Conservation (phyloP, 2,329 filamentous ascomycete species). For the Botryotinia calthae region DNA sequence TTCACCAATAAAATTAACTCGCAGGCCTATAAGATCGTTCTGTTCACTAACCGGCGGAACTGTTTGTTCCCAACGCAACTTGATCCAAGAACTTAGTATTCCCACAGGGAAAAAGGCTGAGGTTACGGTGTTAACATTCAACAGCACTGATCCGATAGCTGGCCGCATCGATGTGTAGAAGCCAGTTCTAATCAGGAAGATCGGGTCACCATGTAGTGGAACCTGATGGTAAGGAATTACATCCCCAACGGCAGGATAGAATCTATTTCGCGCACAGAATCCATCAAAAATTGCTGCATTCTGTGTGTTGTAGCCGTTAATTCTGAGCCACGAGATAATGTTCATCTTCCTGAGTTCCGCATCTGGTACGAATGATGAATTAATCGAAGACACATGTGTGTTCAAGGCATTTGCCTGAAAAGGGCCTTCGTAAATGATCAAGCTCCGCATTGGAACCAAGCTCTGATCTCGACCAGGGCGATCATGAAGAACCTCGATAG, state of each 20-base stretch:
- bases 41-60: neutral
- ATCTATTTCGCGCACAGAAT: conserved; percentile 21
- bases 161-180: conserved; percentile 25
- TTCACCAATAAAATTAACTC: neutral
- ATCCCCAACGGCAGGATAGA: conserved; percentile 14
- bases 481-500: neutral
- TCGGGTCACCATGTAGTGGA: accelerated
- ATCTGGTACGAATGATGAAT: neutral
- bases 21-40: neutral
- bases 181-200: conserved; percentile 10
- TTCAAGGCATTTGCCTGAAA: neutral
- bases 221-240: neutral
- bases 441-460: neutral
- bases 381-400: neutral
- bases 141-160: conserved; percentile 19
- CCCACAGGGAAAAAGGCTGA: conserved; percentile 22
- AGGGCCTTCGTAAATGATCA: neutral
- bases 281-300: neutral
- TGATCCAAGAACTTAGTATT: conserved; percentile 19
- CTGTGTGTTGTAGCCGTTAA: conserved; percentile 2
- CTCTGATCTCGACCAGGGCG: neutral
- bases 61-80: neutral
- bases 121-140: conserved; percentile 24
- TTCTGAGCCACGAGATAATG: conserved; percentile 22
- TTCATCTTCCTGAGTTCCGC: conserved; percentile 20